Base-by-base conservation (phyloP, 495 filamentous ascomycete species). In the Neurospora cerealis region DNA sequence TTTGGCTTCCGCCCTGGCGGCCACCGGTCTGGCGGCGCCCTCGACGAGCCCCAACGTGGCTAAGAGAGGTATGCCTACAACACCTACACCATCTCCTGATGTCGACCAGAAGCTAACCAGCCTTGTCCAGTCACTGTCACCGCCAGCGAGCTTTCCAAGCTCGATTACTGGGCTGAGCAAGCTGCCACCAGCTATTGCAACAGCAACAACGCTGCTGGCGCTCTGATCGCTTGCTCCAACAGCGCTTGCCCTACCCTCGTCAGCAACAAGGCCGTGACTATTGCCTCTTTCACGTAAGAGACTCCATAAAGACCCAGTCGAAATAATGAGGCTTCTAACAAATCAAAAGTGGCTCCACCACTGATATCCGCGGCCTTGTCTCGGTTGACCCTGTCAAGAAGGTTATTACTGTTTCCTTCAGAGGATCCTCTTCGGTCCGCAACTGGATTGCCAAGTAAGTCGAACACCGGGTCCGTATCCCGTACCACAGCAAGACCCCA, bases 281-380 rank as follows among this genome's bases (percentile, higher is more conserved):
- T 82, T 42, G 87, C 89, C 76, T 93, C 93, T 72, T 84, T 90
- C 73, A 81, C 84, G 91, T 93, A 85, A 74, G 85, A 79, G 17
- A 34, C 7, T 32, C 28, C 54, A 32, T 34, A 34, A 2, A 62
- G 24, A 40, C 44, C 40, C 13, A 5, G 28, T 41, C 3, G 32
- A 39, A n/a, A 69, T 38, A 24, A 42, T 9, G 28, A 13, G 3
- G 11, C 48, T 32, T 46, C 70, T 70, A 32, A 77, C 72, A 70
- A 73, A 38, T 69, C 70, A 73, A 34, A 19, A 92, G 88, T 60
- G 83, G 87, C 3, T 73, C 83, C 41, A 66, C 82, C 9, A 88
- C 90, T 8, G 91, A 93, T 74, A 87, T 88, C 17, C 85, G 89
- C 15, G 93, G 93, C 41, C 92, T 90, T 77, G 80, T 94, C n/a